phyloP scores from a whole-genome alignment of 2,329 filamentous ascomycete genomes.

The Botrytis sinoallii region DNA sequence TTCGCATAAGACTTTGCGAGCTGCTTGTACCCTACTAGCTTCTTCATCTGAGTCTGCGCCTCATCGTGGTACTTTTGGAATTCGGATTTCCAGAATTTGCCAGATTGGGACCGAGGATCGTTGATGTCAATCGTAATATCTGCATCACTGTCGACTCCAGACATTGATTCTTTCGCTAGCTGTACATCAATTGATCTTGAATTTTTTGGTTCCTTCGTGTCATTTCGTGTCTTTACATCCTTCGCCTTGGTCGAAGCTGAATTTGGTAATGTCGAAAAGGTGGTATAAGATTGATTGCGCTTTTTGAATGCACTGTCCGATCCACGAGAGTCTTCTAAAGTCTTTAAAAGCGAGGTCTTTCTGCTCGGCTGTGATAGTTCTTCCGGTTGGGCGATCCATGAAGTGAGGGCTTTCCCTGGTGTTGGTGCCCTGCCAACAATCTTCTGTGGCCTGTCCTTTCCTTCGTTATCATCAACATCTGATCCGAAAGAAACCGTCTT shows the following conservation, averaged over 20 bases:
- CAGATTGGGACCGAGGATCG: slow-evolving; percentile 71
- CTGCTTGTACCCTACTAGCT: slow-evolving; percentile 75
- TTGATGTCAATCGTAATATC: slow-evolving; percentile 70
- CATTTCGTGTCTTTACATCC: neutral
- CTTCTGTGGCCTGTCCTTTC: slow-evolving; percentile 22
- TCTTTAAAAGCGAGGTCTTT: slow-evolving; percentile 46
- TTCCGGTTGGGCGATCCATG: slow-evolving; percentile 29
- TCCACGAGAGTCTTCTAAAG: slow-evolving; percentile 44
- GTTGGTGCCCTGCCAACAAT: slow-evolving; percentile 31
- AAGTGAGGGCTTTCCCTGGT: slow-evolving; percentile 36
- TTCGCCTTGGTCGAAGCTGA: slow-evolving; percentile 1
- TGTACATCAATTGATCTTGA: slow-evolving; percentile 23
- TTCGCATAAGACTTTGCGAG: slow-evolving; percentile 75
- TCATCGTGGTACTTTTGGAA: slow-evolving; percentile 72
- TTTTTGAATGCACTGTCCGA: slow-evolving; percentile 31
- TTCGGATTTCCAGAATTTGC: slow-evolving; percentile 76
- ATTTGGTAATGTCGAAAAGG: slow-evolving; percentile 13
- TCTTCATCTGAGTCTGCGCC: slow-evolving; percentile 71
- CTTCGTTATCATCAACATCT: slow-evolving; percentile 45
- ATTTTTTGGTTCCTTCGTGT: slow-evolving; percentile 9
- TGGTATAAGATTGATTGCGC: slow-evolving; percentile 6
- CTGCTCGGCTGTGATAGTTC: slow-evolving; percentile 30
- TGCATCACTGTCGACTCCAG: slow-evolving; percentile 45
- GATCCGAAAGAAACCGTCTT: slow-evolving; percentile 65
- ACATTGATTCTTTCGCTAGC: slow-evolving; percentile 21